Conservation (phyloP, 805 yeast genomes). For the Danielozyma ontarioensis region DNA sequence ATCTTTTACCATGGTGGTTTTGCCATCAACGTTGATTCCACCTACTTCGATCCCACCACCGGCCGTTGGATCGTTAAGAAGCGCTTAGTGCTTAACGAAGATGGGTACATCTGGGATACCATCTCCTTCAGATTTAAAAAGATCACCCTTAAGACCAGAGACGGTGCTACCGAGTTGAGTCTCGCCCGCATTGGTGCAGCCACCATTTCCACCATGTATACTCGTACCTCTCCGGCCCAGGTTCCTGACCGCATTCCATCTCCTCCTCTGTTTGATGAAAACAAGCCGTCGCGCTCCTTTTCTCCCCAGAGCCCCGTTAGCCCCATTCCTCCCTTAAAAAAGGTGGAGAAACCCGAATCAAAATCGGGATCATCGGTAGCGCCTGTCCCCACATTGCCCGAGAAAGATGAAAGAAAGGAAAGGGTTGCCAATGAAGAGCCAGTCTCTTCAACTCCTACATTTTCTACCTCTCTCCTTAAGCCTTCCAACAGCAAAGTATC, state of each 20-base stretch:
- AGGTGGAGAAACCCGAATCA: too few relatives aligned
- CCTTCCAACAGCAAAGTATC: neutral
- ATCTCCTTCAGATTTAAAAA: constrained; percentile 44
- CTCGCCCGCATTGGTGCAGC: constrained; percentile 31
- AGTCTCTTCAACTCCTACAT: neutral
- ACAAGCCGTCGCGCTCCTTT: neutral
- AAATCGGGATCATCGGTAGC: too few relatives aligned
- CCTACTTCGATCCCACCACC: constrained; percentile 14
- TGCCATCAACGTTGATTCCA: constrained; percentile 26
- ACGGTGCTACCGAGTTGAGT: constrained; percentile 4
- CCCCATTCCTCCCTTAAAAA: too few relatives aligned
- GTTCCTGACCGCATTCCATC: constrained; percentile 11
- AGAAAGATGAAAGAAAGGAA: neutral
- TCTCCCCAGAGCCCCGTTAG: neutral
- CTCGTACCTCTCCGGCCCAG: constrained; percentile 3
- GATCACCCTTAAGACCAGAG: constrained; percentile 22
- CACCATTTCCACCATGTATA: constrained; percentile 20
- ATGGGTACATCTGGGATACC: constrained; percentile 57
- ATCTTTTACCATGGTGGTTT: constrained; percentile 70
- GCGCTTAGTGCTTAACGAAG: constrained; percentile 44
- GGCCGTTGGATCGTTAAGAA: constrained; percentile 37
- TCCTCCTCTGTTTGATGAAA: constrained; percentile 15
- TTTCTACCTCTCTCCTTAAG: neutral
- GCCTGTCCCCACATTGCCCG: too few relatives aligned
- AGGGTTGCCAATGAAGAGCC: neutral